These are phyloP conservation scores for Astrephomene gubernaculifera DNA, from an alignment of 139 green algal species.

Conservation along the genomic window DNA sequence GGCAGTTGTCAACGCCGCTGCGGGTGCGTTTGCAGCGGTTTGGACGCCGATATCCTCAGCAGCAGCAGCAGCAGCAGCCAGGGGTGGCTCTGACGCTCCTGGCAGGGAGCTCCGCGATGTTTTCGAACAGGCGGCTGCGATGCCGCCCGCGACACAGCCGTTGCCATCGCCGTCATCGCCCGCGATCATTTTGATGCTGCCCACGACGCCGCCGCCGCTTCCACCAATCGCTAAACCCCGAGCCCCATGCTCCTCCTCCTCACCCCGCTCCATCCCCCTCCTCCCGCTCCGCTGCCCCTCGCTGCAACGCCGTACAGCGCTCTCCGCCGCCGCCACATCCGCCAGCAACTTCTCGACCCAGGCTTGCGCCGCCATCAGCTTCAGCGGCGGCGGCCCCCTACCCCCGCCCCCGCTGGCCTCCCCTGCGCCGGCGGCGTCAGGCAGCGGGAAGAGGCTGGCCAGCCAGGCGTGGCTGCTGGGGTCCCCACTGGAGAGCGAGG, in stretches of 20 bases:
- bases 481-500: constrained; percentile 6
- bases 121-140: too few species aligned
- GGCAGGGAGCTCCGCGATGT: too few species aligned
- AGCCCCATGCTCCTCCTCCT: too few species aligned
- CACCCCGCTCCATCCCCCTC: too few species aligned
- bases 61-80: too few species aligned
- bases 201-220: neutral
- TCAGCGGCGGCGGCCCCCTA: neutral
- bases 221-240: too few species aligned
- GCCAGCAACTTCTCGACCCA: constrained; percentile 6
- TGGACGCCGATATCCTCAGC: too few species aligned
- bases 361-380: neutral
- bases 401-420: neutral
- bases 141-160: neutral
- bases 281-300: too few species aligned
- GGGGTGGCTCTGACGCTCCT: too few species aligned
- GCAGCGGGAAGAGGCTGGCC: constrained; percentile 26
- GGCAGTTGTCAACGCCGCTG: too few species aligned
- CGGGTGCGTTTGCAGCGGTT: too few species aligned
- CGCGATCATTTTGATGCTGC: neutral
- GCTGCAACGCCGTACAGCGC: neutral
- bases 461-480: neutral
- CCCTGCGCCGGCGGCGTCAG: neutral
- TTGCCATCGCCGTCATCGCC: neutral
- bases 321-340: neutral